These are phyloP conservation scores for Flaveria brownii DNA, from an alignment of 129 eudicot genomes.

Conservation along the genomic window DNA sequence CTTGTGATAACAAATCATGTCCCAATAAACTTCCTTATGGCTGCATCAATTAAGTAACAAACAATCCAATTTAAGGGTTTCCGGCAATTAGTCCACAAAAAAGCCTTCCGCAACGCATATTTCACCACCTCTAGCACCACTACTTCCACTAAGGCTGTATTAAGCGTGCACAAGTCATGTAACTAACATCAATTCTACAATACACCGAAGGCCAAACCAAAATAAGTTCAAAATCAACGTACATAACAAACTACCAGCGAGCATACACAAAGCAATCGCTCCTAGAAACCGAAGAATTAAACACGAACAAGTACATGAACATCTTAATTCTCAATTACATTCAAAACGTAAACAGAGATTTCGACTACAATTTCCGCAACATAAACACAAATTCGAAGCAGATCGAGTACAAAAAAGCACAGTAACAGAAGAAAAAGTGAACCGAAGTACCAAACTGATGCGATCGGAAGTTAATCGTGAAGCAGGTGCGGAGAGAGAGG, in stretches of 20 bases:
- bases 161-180: conserved; percentile 7
- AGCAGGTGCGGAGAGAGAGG: conserved; percentile 2
- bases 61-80: conserved; percentile 12
- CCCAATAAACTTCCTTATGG: conserved; percentile 3
- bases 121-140: conserved; percentile 9
- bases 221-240: conserved; percentile 4
- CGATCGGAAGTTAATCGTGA: conserved; percentile 34
- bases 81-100: background rate
- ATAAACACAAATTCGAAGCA: conserved; percentile 15
- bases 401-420: conserved; percentile 34
- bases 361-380: background rate
- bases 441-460: conserved; percentile 28
- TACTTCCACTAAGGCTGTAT: background rate
- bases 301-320: background rate
- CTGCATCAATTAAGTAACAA: background rate
- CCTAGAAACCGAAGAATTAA: background rate
- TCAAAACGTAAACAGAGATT: background rate
- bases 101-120: conserved; percentile 16
- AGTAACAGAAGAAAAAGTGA: conserved; percentile 4
- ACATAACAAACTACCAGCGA: conserved; percentile 17
- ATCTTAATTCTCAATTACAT: background rate
- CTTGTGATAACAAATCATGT: background rate
- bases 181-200: background rate
- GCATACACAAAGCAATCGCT: background rate
- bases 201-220: conserved; percentile 4